Percentiles rank a stretch among this genome's conserved stretches.
phyloP scores from a whole-genome alignment of 768 basidiomycete species.

The Calocybe gangraenosa region DNA sequence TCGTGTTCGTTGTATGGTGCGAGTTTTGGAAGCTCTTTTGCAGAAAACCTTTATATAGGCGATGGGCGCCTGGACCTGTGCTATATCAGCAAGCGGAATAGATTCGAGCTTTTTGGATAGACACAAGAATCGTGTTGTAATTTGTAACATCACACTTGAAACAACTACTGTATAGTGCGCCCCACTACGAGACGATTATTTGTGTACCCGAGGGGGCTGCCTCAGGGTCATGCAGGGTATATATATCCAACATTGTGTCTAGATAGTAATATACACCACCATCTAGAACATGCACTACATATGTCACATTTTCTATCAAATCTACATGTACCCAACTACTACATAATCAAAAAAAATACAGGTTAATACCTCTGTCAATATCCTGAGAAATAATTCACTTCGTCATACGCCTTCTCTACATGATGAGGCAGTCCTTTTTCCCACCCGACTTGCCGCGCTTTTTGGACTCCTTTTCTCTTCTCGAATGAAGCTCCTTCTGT shows the following conservation, averaged over 20 bases:
- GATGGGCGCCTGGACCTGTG: slow-evolving; percentile 19
- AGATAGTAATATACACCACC: no score
- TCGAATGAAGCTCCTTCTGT: slow-evolving; percentile 22
- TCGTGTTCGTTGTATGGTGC: slow-evolving; percentile 30
- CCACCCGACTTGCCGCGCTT: slow-evolving; percentile 39
- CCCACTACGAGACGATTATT: no score
- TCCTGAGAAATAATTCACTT: no score
- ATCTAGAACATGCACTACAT: no score
- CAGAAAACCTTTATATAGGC: slow-evolving; percentile 23
- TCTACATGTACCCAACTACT: no score
- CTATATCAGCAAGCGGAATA: not conserved
- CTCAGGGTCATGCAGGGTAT: no score
- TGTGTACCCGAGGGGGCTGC: no score
- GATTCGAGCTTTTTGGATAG: no score
- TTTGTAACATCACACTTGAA: no score
- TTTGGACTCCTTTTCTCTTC: slow-evolving; percentile 22
- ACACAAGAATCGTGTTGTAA: not conserved
- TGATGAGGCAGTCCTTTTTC: slow-evolving; percentile 53
- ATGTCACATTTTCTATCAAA: no score
- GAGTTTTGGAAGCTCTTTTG: slow-evolving; percentile 35
- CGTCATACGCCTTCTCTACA: slow-evolving; percentile 28
- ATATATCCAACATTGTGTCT: no score
- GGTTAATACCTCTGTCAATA: not conserved
- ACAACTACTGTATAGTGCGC: not conserved
- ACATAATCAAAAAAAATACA: slow-evolving; percentile 5